These are phyloP conservation scores for Fusarium nanum DNA, from an alignment of 2,329 filamentous ascomycete genomes.

Conservation along the genomic window DNA sequence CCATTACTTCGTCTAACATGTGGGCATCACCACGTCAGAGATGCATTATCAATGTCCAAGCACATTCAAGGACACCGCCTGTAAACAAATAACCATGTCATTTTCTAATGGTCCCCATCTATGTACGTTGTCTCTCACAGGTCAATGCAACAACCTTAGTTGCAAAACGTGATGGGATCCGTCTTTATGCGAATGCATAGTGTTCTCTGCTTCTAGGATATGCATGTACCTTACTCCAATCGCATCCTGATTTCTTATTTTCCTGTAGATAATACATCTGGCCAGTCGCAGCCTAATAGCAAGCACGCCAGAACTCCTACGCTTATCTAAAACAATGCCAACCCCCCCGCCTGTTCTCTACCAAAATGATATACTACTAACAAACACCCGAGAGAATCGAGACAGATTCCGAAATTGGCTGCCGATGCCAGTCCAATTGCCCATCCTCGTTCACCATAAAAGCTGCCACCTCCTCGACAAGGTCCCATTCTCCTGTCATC, in stretches of 20 bases:
- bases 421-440: slow-evolving; percentile 50
- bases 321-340: not conserved
- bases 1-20: not conserved
- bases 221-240: not conserved
- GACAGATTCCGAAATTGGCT: slow-evolving; percentile 51
- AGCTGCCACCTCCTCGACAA: slow-evolving; percentile 54
- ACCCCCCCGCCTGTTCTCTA: not conserved
- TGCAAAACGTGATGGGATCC: not conserved
- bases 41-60: not conserved
- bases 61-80: not conserved
- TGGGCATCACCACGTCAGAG: not conserved
- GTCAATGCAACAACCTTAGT: not conserved
- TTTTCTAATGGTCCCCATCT: too few relatives aligned
- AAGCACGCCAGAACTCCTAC: slow-evolving; percentile 27
- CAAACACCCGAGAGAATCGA: slow-evolving; percentile 45
- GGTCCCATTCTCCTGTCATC: slow-evolving; percentile 50
- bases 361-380: not conserved
- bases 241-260: not conserved
- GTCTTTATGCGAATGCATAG: not conserved
- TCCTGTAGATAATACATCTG: not conserved
- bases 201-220: not conserved
- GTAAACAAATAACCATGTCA: not conserved
- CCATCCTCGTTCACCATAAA: slow-evolving; percentile 49
- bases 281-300: slow-evolving; percentile 19
- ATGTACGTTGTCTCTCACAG: not conserved